Percentiles rank a stretch among this genome's conserved stretches.
Evolutionary conservation across 345 rosid species (phyloP).

Genomic region (Anastatica hierochuntica): DNA sequence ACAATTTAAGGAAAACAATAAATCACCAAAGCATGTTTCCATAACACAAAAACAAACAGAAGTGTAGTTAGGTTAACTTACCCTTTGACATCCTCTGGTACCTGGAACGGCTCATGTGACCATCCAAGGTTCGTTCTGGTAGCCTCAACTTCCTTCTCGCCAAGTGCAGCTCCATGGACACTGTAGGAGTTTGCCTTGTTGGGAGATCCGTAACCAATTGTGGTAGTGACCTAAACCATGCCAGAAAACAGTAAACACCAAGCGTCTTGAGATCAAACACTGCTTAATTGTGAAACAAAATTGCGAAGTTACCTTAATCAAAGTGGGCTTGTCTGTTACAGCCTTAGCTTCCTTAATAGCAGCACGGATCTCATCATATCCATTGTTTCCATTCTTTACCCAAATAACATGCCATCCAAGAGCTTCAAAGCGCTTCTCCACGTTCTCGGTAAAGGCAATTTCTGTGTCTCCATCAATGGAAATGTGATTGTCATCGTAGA

Average conservation of each 20-base stretch:
- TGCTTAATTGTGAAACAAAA: neutral
- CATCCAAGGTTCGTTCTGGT: constrained; percentile 95
- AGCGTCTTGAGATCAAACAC: too few relatives aligned
- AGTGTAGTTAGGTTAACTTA: constrained; percentile 19
- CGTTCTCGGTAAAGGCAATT: constrained; percentile 92
- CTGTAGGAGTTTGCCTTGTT: constrained; percentile 93
- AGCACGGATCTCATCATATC: constrained; percentile 97
- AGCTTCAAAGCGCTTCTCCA: constrained; percentile 81
- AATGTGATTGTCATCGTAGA: constrained; percentile 98
- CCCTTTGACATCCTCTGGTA: constrained; percentile 89
- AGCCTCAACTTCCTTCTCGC: constrained; percentile 98
- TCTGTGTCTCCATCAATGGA: constrained; percentile 98
- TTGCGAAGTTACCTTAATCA: constrained; percentile 53
- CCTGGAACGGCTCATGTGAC: constrained; percentile 93
- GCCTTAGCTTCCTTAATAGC: constrained; percentile 98
- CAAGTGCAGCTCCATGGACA: constrained; percentile 95
- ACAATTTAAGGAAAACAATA: constrained; percentile 4
- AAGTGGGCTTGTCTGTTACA: constrained; percentile 83
- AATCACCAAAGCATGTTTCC: neutral
- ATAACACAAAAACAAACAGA: neutral
- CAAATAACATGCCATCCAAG: constrained; percentile 99
- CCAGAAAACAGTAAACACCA: neutral
- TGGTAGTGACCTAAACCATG: constrained; percentile 62
- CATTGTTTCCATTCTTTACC: constrained; percentile 99
- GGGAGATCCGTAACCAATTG: constrained; percentile 97